Evolutionary conservation across 176 grass and related monocot species (phyloP).

Genomic region (Puya raimondii): DNA sequence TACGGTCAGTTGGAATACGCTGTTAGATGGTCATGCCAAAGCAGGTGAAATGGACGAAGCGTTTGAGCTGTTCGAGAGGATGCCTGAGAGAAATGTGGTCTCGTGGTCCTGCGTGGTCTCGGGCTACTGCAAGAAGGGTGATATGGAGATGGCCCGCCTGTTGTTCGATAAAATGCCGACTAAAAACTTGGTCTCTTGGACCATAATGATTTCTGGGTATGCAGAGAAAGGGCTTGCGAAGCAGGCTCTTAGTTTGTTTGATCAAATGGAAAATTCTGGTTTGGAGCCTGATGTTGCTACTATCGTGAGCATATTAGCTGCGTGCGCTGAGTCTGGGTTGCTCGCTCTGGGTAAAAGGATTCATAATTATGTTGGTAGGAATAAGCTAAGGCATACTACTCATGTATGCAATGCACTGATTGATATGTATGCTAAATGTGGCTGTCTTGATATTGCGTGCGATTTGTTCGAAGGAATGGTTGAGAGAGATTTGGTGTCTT

Average conservation of each 20-base stretch:
- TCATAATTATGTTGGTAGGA: slow-evolving; percentile 34
- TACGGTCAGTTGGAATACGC: slow-evolving; percentile 64
- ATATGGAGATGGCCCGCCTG: slow-evolving; percentile 52
- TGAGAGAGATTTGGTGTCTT: slow-evolving; percentile 54
- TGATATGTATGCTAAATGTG: slow-evolving; percentile 76
- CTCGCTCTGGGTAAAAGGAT: slow-evolving; percentile 66
- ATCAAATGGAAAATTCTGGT: slow-evolving; percentile 38
- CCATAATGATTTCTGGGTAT: slow-evolving; percentile 62
- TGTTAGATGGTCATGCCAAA: slow-evolving; percentile 55
- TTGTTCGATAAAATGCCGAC: slow-evolving; percentile 63
- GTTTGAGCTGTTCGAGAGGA: slow-evolving; percentile 49
- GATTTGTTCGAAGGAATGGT: slow-evolving; percentile 50
- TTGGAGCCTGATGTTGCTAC: slow-evolving; percentile 46
- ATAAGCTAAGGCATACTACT: slow-evolving; percentile 29
- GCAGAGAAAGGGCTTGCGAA: slow-evolving; percentile 40
- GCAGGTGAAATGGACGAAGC: slow-evolving; percentile 33
- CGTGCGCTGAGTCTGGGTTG: slow-evolving; percentile 56
- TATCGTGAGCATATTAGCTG: slow-evolving; percentile 61
- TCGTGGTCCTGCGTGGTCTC: slow-evolving; percentile 63
- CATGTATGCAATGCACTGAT: slow-evolving; percentile 63
- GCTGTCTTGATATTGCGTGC: slow-evolving; percentile 45
- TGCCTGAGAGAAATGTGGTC: slow-evolving; percentile 63
- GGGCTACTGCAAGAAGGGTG: slow-evolving; percentile 61
- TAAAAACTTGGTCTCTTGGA: slow-evolving; percentile 71
- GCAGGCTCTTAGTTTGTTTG: slow-evolving; percentile 46